Base-by-base conservation (phyloP, 2,329 filamentous ascomycete genomes). In the Esteya vermicola region DNA sequence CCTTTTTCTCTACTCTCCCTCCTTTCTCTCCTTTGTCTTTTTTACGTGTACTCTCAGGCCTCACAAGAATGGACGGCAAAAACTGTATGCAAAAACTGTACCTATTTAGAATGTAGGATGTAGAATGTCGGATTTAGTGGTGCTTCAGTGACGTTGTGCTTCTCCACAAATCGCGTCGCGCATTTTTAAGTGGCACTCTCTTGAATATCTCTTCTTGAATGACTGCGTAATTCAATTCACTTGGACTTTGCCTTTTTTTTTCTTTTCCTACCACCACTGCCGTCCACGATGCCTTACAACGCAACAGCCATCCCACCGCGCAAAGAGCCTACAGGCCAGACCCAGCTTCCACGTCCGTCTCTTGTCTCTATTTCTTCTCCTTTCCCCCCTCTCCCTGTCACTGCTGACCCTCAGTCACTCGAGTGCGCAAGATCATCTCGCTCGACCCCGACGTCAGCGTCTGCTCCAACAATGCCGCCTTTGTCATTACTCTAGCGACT, bases 391-490 rank as follows among this genome's bases (percentile, higher is more conserved):
- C 23, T n/a, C 9, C 10, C n/a, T n/a, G n/a, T 9, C 16, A 0
- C 9, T 26, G 19, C 34, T 33, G 18, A 25, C 31, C 18, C 27
- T 33, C 47, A 96, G 91, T 96, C 41, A 84, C 91, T 16, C 77
- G 91, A 52, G 85, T 98, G 43, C 95, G 95, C 63, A 94, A 93
- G 63, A 94, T 98, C 56, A 85, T 98, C 45, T 73, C 77, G 36
- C 73, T 85, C 43, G 91, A 98, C 59, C 77, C 84, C 33, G 89
- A 95, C 46, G 82, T 94, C 46, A 69, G 67, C 46, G 75, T 83
- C 55, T 93, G 85, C 59, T 93, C 88, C 35, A 93, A 88, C 59
- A 93, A 93, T 54, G 89, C 89, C 40, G 83, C 88, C 18, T 96
- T 96, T 57, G 78, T 89, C 42, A 93, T 96, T 52, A 88, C 89